Evolutionary conservation across 75 land plant genomes (phyloP).

Genomic region (Sequoia sempervirens): DNA sequence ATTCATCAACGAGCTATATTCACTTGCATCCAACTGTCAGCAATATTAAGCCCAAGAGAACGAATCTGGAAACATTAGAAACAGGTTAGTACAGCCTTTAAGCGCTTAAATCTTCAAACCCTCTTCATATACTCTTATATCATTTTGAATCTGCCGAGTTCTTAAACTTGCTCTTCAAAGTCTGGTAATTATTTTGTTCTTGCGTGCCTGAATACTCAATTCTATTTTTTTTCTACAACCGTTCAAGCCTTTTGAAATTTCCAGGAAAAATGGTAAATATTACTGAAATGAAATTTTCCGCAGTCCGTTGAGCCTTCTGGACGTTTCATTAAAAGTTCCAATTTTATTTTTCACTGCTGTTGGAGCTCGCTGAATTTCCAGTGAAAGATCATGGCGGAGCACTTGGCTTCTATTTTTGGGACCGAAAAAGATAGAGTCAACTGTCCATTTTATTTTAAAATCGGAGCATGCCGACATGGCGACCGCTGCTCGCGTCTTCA

Average conservation of each 20-base stretch:
- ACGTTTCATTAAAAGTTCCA: not conserved
- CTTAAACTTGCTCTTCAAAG: not conserved
- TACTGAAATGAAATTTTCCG: not conserved
- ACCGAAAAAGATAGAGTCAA: constrained; percentile 82
- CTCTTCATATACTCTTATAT: not conserved
- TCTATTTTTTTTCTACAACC: not conserved
- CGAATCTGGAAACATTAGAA: not conserved
- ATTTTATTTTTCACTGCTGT: not conserved
- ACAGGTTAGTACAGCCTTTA: not conserved
- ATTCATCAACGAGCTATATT: not conserved
- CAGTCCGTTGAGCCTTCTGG: not conserved
- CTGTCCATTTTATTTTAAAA: constrained; percentile 84
- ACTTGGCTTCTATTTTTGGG: constrained; percentile 77
- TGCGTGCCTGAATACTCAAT: not conserved
- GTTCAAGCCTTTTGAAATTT: not conserved
- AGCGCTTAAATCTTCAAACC: not conserved
- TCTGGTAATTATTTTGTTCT: not conserved
- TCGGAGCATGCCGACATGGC: constrained; percentile 83
- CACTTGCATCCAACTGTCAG: not conserved
- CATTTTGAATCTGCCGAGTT: not conserved
- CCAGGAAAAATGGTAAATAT: not conserved
- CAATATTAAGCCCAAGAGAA: not conserved
- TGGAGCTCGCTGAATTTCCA: not conserved
- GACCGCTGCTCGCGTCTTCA: constrained; percentile 83
- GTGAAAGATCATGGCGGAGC: constrained; percentile 48